Evolutionary conservation across 805 yeast species (phyloP), one percentile per base, ranked within the genome.

Genomic region (Candida namnaoensis): DNA sequence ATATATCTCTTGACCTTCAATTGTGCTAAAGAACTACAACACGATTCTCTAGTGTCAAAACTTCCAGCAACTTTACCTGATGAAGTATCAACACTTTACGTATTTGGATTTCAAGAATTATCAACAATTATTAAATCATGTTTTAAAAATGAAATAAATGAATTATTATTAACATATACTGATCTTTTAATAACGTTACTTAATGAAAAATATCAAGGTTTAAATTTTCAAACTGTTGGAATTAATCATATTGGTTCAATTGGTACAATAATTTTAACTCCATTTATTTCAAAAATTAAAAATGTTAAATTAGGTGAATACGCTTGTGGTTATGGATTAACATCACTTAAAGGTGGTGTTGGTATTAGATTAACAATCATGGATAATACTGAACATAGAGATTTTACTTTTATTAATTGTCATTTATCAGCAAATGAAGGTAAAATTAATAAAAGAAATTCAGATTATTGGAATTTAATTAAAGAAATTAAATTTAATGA

Each of bases 391-490:
- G 40, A 40, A 5, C 47, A 47, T 2, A 47, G 50, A 6, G 40
- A 46, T 12, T 64, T 78, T 44, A 80, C 93, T 0, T 77, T 88
- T 62, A 79, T 82, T 3, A 64, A 70, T 34, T 74, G 81, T 4
- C 98, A 90, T 64, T 60, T 90, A 39, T 72, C 79, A 30, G 97
- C 98, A 0, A 74, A 76, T 49, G 95, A 87, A 57, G 95, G 95
- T 3, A 58, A 59, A 4, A 46, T 50, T 13, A 50, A 54, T 12
- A 54, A 64, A 42, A 66, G 98, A 36, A 77, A 82, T 50, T 46
- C 53, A 4, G 80, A 84, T 52, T 65, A 76, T 32, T 49, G 60
- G 32, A 59, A 63, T 3, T 60, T 86, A 3, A 66, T 78, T 51
- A 65, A 74, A 30, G 69, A 75, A 5, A 54, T 84, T 38, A 76